Conservation (phyloP, 129 eudicot species). For the Dittrichia graveolens region DNA sequence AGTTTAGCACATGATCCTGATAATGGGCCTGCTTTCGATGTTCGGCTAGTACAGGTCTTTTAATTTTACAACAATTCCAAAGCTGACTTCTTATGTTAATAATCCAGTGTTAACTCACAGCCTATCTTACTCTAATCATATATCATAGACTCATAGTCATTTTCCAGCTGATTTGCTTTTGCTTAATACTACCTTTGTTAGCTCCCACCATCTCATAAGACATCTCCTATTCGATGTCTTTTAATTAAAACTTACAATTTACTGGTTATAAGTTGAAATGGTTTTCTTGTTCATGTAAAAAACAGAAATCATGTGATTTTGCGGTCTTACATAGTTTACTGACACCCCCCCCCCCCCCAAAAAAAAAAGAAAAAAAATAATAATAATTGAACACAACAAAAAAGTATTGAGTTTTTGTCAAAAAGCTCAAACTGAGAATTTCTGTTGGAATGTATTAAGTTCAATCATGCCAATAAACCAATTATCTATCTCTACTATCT, state of each 20-base stretch:
- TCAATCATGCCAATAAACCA: no score
- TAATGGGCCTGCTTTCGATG: constrained; percentile 79
- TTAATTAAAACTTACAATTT: no score
- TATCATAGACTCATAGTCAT: background rate
- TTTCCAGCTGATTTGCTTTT: background rate
- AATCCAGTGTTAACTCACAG: background rate
- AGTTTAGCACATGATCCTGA: constrained; percentile 78
- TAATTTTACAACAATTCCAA: constrained; percentile 10
- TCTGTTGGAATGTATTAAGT: no score
- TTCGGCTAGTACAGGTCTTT: constrained; percentile 88
- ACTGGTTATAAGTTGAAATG: no score
- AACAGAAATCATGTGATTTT: background rate
- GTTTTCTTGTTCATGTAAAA: no score
- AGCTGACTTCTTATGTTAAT: background rate
- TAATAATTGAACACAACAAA: no score
- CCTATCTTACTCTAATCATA: background rate
- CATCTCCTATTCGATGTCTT: no score
- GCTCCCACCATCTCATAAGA: no score
- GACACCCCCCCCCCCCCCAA: background rate
- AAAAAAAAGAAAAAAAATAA: no score
- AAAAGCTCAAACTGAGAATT: no score
- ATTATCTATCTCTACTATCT: no score
- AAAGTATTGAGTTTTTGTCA: no score
- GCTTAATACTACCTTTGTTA: background rate
- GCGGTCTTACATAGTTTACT: background rate